Conservation (phyloP, 768 basidiomycete species). For the Chalciporus chontae region DNA sequence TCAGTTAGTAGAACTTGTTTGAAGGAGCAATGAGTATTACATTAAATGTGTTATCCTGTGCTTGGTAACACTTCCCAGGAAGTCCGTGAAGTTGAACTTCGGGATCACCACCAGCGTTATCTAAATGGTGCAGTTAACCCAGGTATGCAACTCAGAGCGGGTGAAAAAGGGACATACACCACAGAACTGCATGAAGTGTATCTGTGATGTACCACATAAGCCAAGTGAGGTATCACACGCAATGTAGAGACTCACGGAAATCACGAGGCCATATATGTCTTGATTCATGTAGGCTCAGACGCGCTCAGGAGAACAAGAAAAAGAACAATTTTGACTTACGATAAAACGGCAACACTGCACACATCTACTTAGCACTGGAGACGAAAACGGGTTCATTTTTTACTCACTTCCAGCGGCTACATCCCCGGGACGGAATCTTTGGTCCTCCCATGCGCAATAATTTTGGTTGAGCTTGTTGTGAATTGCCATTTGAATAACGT, state of each 20-base stretch:
- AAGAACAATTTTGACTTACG: slow-evolving; percentile 37
- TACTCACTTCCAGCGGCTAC: slow-evolving; percentile 51
- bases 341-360: slow-evolving; percentile 55
- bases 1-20: background rate
- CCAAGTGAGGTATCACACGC: background rate
- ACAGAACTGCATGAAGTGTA: slow-evolving; percentile 52
- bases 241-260: slow-evolving; percentile 39
- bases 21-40: slow-evolving; percentile 28
- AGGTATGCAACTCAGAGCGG: background rate
- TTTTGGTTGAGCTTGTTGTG: slow-evolving; percentile 45
- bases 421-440: slow-evolving; percentile 52
- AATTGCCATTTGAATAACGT: slow-evolving; percentile 55
- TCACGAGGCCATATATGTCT: slow-evolving; percentile 62
- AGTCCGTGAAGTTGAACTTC: slow-evolving; percentile 59
- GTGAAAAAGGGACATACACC: slow-evolving; percentile 37
- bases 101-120: slow-evolving; percentile 56
- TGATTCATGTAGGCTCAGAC: slow-evolving; percentile 12
- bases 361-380: slow-evolving; percentile 5
- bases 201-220: slow-evolving; percentile 30
- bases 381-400: background rate
- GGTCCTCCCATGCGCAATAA: slow-evolving; percentile 34
- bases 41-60: slow-evolving; percentile 56
- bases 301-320: background rate
- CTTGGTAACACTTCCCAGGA: slow-evolving; percentile 57
- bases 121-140: slow-evolving; percentile 28